Evolutionary conservation across 2,329 filamentous ascomycete genomes (phyloP).

Genomic region (Fusarium sp.): DNA sequence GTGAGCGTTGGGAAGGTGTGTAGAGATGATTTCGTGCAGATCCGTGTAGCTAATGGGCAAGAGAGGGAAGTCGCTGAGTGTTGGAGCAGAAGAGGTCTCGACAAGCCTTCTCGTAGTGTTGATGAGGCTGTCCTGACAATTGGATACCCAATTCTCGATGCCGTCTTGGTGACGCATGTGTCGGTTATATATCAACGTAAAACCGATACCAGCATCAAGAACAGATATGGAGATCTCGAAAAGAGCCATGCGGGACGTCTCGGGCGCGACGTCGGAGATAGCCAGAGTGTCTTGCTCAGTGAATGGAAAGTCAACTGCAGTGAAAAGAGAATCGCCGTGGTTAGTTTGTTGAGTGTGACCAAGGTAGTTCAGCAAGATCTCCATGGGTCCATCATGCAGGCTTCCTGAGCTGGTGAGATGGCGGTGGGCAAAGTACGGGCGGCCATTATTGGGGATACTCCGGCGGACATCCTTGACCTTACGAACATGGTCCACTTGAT

Average conservation of each 20-base stretch:
- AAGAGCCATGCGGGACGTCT: slow-evolving; percentile 21
- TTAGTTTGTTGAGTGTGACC: slow-evolving; percentile 14
- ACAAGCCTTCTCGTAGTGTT: slow-evolving; percentile 6
- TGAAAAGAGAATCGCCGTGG: not conserved
- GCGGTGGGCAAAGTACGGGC: slow-evolving; percentile 23
- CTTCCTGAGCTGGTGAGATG: not conserved
- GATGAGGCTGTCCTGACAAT: slow-evolving; percentile 7
- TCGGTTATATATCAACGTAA: slow-evolving; percentile 23
- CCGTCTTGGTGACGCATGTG: slow-evolving; percentile 22
- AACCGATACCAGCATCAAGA: not conserved
- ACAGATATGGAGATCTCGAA: slow-evolving; percentile 35
- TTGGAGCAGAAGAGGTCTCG: slow-evolving; percentile 32
- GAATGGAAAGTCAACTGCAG: not conserved
- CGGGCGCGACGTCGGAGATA: slow-evolving; percentile 11
- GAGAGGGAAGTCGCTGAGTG: slow-evolving; percentile 48
- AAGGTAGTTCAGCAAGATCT: slow-evolving; percentile 24
- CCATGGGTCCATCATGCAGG: slow-evolving; percentile 3
- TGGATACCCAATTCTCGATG: slow-evolving; percentile 22
- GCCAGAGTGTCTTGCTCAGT: not conserved
- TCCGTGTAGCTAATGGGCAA: slow-evolving; percentile 44
- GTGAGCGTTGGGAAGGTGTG: slow-evolving; percentile 28
- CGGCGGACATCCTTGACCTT: slow-evolving; percentile 19
- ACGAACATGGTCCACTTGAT: slow-evolving; percentile 12
- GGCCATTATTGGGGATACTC: slow-evolving; percentile 17
- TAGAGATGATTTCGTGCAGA: slow-evolving; percentile 37